Evolutionary conservation across 805 yeast genomes (phyloP), one percentile per base, ranked within the genome.

Genomic region (Candida boleticola): DNA sequence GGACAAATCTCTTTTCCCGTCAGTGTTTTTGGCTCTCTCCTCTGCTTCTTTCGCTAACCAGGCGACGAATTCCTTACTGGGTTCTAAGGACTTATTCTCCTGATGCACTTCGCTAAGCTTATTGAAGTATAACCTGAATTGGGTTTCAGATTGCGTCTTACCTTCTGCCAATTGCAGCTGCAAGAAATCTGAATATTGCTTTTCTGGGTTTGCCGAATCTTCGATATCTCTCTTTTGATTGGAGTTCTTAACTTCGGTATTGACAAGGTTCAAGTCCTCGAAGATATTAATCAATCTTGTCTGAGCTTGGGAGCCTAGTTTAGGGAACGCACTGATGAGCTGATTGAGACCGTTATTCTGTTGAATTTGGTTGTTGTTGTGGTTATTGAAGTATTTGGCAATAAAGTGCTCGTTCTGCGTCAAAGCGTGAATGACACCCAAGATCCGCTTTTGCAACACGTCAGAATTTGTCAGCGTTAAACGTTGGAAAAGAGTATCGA

Each of bases 1-100:
- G 25, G 61, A 60, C 11, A 31, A 7, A 39, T 62, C 65, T 45
- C 68, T 60, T 42, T 52, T 47, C 22, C 45, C 51, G 16, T 50
- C 26, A 19, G 53, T 55, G 18, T 63, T 46, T 18, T 55, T 57
- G 3, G 49, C 51, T 31, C 46, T 36, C n/a, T 23, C 11, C 25
- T 31, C 30, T 35, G 42, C 20, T 49, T 81, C 77, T 26, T 63
- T 55, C 16, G 78, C 69, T 29, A 88, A 59, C 95, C 95, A 88
- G 18, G 71, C 61, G 35, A 85, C 44, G 49, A 87, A 88, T 1
- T 64, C 68, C 26, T 73, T 58, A 0, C 63, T 48, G 1, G 61
- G 59, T 4, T 57, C 50, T 22, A 67, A 44, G 3, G 51, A 48
- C 32, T 58, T 55, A 17, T 59, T 50, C 7, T 53, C 43, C 37